Evolutionary conservation across 2,329 filamentous ascomycete genomes (phyloP).

Genomic region (Leptographium wingfieldii): DNA sequence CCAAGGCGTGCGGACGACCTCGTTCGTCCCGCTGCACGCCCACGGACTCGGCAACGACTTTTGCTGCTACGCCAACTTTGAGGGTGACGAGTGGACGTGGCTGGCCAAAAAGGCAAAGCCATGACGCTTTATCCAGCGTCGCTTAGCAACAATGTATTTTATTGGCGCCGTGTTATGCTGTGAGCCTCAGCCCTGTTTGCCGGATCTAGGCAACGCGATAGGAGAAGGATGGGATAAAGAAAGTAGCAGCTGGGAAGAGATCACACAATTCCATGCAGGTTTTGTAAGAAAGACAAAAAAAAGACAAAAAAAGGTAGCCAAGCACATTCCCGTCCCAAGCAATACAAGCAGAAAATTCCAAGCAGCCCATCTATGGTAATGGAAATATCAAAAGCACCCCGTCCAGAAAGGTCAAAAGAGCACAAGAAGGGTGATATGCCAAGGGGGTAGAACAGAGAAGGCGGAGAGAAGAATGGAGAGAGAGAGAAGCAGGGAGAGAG

Average conservation of each 20-base stretch:
- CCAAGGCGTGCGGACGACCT: constrained; percentile 50
- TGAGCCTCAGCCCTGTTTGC: background rate
- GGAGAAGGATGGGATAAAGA: background rate
- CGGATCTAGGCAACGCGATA: background rate
- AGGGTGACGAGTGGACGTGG: constrained; percentile 41
- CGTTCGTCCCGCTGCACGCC: constrained; percentile 56
- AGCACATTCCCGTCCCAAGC: background rate
- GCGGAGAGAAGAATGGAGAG: background rate
- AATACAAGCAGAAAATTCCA: background rate
- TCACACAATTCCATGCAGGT: too few relatives aligned
- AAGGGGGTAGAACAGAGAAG: background rate
- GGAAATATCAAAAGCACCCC: background rate
- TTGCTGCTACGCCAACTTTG: constrained; percentile 67
- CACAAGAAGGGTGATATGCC: background rate
- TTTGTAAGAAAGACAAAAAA: background rate
- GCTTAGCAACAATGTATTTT: background rate
- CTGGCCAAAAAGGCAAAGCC: background rate
- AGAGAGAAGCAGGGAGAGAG: background rate
- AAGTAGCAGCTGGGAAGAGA: background rate
- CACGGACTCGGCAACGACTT: constrained; percentile 71
- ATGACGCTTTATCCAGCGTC: background rate
- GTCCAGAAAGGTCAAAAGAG: background rate
- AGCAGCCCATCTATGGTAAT: background rate
- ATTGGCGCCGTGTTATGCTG: background rate
- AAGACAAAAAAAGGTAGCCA: background rate